Conservation (phyloP, 805 yeast species). For the Spathaspora hagerdaliae region DNA sequence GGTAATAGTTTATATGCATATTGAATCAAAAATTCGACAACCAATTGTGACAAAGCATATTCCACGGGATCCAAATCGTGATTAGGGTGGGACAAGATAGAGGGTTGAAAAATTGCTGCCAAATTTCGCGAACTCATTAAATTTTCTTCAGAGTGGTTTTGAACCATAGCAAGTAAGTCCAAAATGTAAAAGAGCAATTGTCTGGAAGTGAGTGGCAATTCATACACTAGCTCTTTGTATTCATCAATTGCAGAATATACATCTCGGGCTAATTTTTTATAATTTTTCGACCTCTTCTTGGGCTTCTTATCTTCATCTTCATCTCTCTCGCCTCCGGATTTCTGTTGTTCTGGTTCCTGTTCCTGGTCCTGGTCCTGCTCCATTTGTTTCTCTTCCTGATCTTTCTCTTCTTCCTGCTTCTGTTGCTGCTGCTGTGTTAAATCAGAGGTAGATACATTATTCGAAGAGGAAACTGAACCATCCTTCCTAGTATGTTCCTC, state of each 20-base stretch:
- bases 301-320: constrained; percentile 1
- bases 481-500: background rate
- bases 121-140: constrained; percentile 90
- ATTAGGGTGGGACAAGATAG: constrained; percentile 86
- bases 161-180: constrained; percentile 82
- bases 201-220: constrained; percentile 71
- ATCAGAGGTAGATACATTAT: background rate
- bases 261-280: constrained; percentile 59
- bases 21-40: constrained; percentile 83
- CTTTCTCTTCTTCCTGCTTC: background rate
- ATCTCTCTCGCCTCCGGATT: too few species aligned
- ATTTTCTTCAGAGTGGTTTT: constrained; percentile 70
- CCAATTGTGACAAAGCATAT: constrained; percentile 80
- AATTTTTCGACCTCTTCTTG: constrained; percentile 42
- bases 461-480: background rate
- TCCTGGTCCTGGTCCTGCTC: background rate
- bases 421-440: constrained; percentile 1
- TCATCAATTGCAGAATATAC: constrained; percentile 65
- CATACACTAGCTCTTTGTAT: constrained; percentile 64
- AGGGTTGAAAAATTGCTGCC: constrained; percentile 96
- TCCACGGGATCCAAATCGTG: constrained; percentile 93
- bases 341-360: background rate
- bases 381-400: background rate
- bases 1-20: constrained; percentile 79
- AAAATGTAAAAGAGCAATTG: constrained; percentile 82